These are phyloP conservation scores for Colletotrichum lini DNA, from an alignment of 2,329 filamentous ascomycete genomes.

Conservation along the genomic window DNA sequence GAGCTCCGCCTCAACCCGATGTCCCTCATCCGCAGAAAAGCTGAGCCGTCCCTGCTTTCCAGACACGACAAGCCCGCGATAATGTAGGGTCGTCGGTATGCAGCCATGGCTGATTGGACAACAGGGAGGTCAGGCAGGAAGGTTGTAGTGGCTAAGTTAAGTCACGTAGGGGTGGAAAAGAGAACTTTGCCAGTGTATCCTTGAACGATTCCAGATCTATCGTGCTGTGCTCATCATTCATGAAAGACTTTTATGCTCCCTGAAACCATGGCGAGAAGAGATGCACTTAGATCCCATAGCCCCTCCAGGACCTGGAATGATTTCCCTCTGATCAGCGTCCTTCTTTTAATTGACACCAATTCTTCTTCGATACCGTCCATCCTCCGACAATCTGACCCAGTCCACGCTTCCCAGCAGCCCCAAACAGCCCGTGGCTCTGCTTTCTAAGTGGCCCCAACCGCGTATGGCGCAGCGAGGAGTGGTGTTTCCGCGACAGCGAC, in stretches of 20 bases:
- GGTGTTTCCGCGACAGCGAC: constrained; percentile 19
- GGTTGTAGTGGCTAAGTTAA: too few species aligned
- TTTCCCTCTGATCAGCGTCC: constrained; percentile 16
- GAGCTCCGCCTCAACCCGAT: too few species aligned
- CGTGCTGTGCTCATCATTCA: constrained; percentile 19
- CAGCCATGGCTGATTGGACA: not conserved
- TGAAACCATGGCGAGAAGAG: constrained; percentile 7
- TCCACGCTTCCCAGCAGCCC: constrained; percentile 16
- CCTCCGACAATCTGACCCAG: not conserved
- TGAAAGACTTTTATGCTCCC: constrained; percentile 14
- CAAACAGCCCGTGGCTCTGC: constrained; percentile 12
- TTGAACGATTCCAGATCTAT: constrained; percentile 22
- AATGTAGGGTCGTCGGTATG: too few species aligned
- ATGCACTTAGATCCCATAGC: not conserved
- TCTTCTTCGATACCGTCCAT: not conserved
- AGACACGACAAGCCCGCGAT: too few species aligned
- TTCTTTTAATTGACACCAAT: constrained; percentile 10
- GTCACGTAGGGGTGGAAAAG: not conserved
- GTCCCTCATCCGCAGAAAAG: too few species aligned
- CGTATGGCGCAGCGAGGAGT: constrained; percentile 17
- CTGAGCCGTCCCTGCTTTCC: too few species aligned
- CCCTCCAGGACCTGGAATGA: constrained; percentile 8
- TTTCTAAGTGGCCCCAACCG: constrained; percentile 3
- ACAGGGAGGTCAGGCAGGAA: not conserved
- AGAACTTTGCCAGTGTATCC: not conserved